Evolutionary conservation across 768 basidiomycete genomes (phyloP), one percentile per base, ranked within the genome.

Genomic region (Infundibulicybe gibba): DNA sequence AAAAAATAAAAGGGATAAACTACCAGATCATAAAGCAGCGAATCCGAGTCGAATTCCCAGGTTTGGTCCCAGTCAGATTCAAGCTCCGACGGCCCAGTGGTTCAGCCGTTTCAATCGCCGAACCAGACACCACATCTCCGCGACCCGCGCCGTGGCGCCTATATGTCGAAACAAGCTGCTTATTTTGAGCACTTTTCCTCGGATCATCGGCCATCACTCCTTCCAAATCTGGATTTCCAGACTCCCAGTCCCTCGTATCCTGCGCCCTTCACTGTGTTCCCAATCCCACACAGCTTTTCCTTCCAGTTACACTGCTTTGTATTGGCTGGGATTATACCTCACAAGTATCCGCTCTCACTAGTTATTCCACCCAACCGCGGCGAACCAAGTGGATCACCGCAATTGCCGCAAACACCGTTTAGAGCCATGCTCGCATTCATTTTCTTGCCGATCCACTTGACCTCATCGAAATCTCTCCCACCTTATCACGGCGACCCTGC

Each of bases 401-500:
- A 40, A 44, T 25, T 45, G 33, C 44, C 47, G 17, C 33, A 42
- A 47, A 15, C 13, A 17, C 21, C 41, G 40, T 25, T 19, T 21
- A 44, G 16, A 34, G 32, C 39, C 25, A 35, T 32, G 32, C 32
- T 41, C 35, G 16, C 16, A 37, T 32, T 17, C 10, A n/a, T 39
- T 41, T 25, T 31, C n/a, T 25, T 38, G 48, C 40, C 49, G 48
- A 54, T 50, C 56, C 35, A 19, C 17, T 38, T 19, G 35, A 38
- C 17, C 17, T 38, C n/a, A 38, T 38, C 15, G 11, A 34, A 34
- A 50, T 32, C 40, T 52, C 53, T 49, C 25, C 25, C 56, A 64
- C 61, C 61, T 63, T 63, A 67, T 68, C 68, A 67, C 42, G 32
- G 13, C 56, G 65, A 62, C 65, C 66, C 66, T 67, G 65, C 59